These are phyloP conservation scores for Schizonepeta tenuifolia DNA, from an alignment of 257 asterid genomes.

Conservation along the genomic window DNA sequence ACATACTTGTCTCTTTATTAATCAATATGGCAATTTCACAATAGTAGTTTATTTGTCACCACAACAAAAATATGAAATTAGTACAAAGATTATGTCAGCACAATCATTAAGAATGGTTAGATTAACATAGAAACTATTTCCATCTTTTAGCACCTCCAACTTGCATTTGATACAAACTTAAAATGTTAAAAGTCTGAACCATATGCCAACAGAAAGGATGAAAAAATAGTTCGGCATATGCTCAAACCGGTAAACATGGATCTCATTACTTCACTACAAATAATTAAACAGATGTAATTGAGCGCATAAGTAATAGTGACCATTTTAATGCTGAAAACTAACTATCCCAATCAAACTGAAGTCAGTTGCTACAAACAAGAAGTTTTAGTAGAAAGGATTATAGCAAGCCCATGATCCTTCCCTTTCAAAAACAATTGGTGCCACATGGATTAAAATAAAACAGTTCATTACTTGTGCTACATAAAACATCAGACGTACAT, in stretches of 20 bases:
- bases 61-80: conserved; percentile 6
- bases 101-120: background rate
- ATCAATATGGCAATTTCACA: conserved; percentile 21
- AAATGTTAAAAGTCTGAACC: too few relatives aligned
- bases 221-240: background rate
- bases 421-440: background rate
- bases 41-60: conserved; percentile 29
- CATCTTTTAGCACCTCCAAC: background rate
- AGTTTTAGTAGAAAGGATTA: background rate
- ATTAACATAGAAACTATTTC: background rate
- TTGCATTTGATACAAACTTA: background rate
- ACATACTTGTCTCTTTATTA: conserved; percentile 16
- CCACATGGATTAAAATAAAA: background rate
- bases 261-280: background rate
- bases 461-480: background rate
- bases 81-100: conserved; percentile 23
- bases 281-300: background rate
- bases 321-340: conserved; percentile 5
- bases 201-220: background rate
- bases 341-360: background rate
- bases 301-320: background rate
- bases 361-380: background rate
- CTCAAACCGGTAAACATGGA: background rate
- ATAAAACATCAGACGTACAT: background rate
- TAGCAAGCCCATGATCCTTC: background rate